Conservation (phyloP, 768 basidiomycete species). For the Tricholoma bakamatsutake region DNA sequence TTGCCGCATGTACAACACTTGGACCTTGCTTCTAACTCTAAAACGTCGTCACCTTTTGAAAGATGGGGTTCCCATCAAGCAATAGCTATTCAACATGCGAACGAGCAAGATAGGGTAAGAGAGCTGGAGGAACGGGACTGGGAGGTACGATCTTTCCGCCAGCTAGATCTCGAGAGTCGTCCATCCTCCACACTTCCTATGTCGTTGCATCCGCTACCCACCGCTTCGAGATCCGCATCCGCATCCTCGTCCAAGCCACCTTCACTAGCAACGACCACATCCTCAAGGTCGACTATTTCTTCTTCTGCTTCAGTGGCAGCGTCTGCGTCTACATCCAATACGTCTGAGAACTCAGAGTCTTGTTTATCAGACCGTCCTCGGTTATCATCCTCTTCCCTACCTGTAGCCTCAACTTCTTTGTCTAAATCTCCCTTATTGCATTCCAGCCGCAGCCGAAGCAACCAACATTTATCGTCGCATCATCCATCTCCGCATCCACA, state of each 20-base stretch:
- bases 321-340: slow-evolving; percentile 9
- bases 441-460: slow-evolving; percentile 6
- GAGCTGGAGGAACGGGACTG: slow-evolving; percentile 4
- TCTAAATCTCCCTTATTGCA: neutral
- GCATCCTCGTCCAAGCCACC: slow-evolving; percentile 12
- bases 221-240: slow-evolving; percentile 11
- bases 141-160: slow-evolving; percentile 7
- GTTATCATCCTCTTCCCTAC: neutral
- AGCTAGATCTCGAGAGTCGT: slow-evolving; percentile 7
- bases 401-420: neutral
- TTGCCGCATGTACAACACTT: slow-evolving; percentile 9
- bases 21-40: slow-evolving; percentile 8
- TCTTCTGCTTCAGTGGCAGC: slow-evolving; percentile 9
- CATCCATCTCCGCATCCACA: slow-evolving; percentile 24
- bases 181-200: slow-evolving; percentile 5
- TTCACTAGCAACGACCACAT: slow-evolving; percentile 1
- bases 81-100: neutral
- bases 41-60: slow-evolving; percentile 27
- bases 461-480: slow-evolving; percentile 6
- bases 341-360: slow-evolving; percentile 9
- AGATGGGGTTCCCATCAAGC: slow-evolving; percentile 13
- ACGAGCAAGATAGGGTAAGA: neutral
- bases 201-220: neutral
- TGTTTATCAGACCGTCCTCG: neutral
- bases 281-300: slow-evolving; percentile 8